Base-by-base conservation (phyloP, 495 filamentous ascomycete genomes). In the Darksidea phi region DNA sequence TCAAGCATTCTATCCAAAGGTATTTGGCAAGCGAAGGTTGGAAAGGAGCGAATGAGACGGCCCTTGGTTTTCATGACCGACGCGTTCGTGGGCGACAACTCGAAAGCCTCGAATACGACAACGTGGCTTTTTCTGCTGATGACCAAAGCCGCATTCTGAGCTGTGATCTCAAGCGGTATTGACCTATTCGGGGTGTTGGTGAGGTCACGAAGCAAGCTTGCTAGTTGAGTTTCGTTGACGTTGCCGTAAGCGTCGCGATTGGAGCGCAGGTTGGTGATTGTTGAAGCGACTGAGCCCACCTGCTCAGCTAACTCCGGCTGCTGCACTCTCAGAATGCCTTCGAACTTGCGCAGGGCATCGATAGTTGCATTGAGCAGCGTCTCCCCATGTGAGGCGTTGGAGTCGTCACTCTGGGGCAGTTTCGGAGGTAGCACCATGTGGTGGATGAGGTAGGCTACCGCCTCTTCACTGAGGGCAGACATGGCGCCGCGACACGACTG, bases 341-440 rank as follows among this genome's bases (percentile, higher is more conserved):
- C 13, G 54, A 59, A 59, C 20, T 23, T 25, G 17, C 47, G 45
- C 25, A 59, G 17, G n/a, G 45, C 32, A 15, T 42, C 3, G 18
- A 24, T 43, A 5, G 25, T 43, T 24, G 36, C 41, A 1, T 25
- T 32, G 26, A 59, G 45, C 11, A 57, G 41, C 15, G 42, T 17
- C 4, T 17, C 5, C 42, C 70, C 69, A 41, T 68, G 17, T 32
- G 61, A 37, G 7, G 42, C 25, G 24, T 48, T 25, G 52, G 70
- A 66, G 42, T 85, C 79, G 23, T 76, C 72, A 0, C 54, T 0
- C 36, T 86, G 77, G 0, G 86, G 85, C 0, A 86, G 64, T 24
- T 80, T 73, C 0, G 83, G 82, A 0, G 84, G 85, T 0, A 88
- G 74, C 54, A 86, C 82, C 21, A 88, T 71, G 67, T 88, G 84